These are phyloP conservation scores for Discostella pseudostelligera DNA, from an alignment of 108 stramenopile species.

Conservation along the genomic window DNA sequence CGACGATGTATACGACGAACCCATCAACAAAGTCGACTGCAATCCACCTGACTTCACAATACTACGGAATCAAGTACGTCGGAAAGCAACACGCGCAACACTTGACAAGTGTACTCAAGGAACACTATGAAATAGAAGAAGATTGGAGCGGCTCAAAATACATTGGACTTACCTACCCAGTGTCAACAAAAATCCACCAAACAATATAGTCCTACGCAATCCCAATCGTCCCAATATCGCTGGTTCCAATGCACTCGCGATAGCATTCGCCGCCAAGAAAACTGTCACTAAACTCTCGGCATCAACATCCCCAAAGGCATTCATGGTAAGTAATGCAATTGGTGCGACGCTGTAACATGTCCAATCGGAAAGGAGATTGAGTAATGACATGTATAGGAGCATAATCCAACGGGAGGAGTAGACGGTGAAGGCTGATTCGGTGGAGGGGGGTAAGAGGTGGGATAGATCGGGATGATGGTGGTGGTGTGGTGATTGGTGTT, in stretches of 20 bases:
- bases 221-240: conserved; percentile 79
- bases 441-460: not conserved
- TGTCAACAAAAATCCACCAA: conserved; percentile 77
- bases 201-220: conserved; percentile 70
- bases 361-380: conserved; percentile 88
- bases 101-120: too few species aligned
- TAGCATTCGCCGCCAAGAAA: conserved; percentile 77
- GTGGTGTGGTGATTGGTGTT: not conserved
- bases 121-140: too few species aligned
- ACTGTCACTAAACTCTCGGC: conserved; percentile 81
- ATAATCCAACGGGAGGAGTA: conserved; percentile 46
- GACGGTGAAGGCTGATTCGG: conserved; percentile 28
- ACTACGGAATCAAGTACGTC: too few species aligned
- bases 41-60: conserved; percentile 81
- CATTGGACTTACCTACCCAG: too few species aligned
- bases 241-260: conserved; percentile 79
- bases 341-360: conserved; percentile 89
- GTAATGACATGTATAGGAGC: conserved; percentile 84
- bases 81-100: too few species aligned
- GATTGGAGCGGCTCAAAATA: too few species aligned
- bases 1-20: conserved; percentile 8
- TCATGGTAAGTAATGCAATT: conserved; percentile 64
- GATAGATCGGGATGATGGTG: not conserved
- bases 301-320: conserved; percentile 81
- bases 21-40: conserved; percentile 37